These are phyloP conservation scores for Cinnamomum micranthum DNA, from an alignment of 164 flowering plant species.

Conservation along the genomic window DNA sequence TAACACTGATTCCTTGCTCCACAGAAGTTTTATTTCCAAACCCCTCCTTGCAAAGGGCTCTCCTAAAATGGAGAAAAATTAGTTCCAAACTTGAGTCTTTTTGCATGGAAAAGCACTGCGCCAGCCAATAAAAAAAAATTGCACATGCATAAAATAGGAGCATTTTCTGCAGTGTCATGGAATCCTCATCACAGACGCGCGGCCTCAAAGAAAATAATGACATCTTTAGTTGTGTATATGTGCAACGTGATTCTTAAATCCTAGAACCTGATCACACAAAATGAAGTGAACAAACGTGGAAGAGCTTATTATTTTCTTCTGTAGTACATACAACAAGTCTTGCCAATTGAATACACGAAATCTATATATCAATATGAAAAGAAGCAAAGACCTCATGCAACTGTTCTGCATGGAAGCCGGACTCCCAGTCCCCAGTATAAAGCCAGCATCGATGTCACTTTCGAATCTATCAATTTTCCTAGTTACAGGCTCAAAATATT, in stretches of 20 bases:
- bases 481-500: conserved; percentile 8
- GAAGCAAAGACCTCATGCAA: neutral
- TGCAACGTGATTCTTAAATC: neutral
- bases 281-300: neutral
- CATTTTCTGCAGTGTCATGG: no score
- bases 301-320: neutral
- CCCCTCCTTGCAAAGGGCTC: no score
- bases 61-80: no score
- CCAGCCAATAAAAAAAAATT: no score
- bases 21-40: no score
- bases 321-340: neutral
- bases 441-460: neutral
- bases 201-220: no score
- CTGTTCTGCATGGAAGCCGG: neutral
- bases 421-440: neutral
- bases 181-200: no score
- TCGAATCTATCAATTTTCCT: neutral
- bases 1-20: no score
- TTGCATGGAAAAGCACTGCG: no score
- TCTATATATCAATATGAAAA: neutral
- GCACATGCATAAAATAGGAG: no score
- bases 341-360: neutral
- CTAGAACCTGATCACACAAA: neutral
- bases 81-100: no score
- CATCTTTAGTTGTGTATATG: no score